Base-by-base conservation (phyloP, 2,329 filamentous ascomycete species). In the Chrysoporthe cubensis region DNA sequence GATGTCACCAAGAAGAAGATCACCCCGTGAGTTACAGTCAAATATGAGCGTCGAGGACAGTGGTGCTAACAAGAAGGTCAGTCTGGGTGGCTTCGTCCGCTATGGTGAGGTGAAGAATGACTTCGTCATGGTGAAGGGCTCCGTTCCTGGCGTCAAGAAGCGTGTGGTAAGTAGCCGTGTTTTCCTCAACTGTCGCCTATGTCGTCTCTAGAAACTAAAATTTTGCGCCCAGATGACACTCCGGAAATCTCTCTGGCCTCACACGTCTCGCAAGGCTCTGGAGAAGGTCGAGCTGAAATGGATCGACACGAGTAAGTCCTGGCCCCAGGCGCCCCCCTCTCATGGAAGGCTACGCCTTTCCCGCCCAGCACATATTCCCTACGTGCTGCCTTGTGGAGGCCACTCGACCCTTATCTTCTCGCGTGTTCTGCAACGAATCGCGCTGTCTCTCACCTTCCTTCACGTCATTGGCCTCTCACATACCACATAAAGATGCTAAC, bases 241-340 rank as follows among this genome's bases (percentile, higher is more conserved):
- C 78, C 92, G 96, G 84, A 99, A 98, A 89, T 96, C 95, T 76
- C 96, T 99, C 89, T 98, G 96, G 90, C 88, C 87, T 72, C 96
- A 99, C 89, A 98, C 94, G 77, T 97, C 92, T 80, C 89, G 96
- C 82, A 94, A 91, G 83, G 93, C 96, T 67, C 88, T 97, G 80
- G 96, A 99, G 91, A 98, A 99, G 93, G 92, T 98, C 83, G 93
- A 95, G 80, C 92, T 99, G 87, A 99, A 99, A 87, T 99, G 96
- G 96, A 99, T 99, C 91, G 96, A 99, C 80, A 99, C 96, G 78
- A 54, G 62, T 60, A 60, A 44, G 57, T 60, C n/a, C 4, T 13
- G 21, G 11, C 21, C 57, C 40, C n/a, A 21, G n/a, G n/a, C 13
- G 7, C 14, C n/a, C 50, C n/a, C 21, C 37, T 11, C n/a, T 21